A percentile compares a stretch with the other conserved stretches of the same genome.
Conservation (phyloP, 305 asterid species). For the Solanum hybrid region DNA sequence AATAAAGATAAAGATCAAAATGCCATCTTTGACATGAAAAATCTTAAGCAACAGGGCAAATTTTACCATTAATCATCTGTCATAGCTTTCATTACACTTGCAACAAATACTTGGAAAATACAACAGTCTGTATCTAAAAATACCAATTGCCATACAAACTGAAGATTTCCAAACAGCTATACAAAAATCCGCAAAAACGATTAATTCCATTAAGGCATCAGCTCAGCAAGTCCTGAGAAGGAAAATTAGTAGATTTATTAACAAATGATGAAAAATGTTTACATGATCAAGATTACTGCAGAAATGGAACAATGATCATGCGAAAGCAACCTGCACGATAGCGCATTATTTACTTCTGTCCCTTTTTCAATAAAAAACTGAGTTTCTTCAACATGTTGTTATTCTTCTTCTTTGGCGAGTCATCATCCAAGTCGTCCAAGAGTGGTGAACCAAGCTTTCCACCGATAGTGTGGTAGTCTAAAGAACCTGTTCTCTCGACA, state of each 20-base stretch:
- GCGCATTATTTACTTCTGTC: constrained; percentile 41
- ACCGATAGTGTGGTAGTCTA: constrained; percentile 56
- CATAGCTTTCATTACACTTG: background rate
- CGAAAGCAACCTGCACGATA: constrained; percentile 12
- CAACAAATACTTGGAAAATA: background rate
- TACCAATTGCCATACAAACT: background rate
- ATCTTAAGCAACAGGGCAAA: background rate
- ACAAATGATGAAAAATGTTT: background rate
- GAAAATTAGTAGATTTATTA: background rate
- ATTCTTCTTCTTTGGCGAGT: constrained; percentile 68
- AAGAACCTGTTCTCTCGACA: constrained; percentile 45
- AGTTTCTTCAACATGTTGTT: constrained; percentile 67
- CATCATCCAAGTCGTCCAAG: constrained; percentile 61
- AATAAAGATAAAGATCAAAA: background rate
- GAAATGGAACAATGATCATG: background rate
- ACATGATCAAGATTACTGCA: background rate
- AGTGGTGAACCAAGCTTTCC: constrained; percentile 54
- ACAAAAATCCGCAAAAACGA: constrained; percentile 2
- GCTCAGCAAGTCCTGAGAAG: background rate
- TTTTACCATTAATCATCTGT: background rate
- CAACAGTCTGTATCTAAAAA: background rate
- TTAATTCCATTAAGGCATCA: background rate
- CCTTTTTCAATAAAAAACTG: constrained; percentile 67
- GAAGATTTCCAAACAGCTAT: background rate
- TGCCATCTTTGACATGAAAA: background rate